A percentile compares a stretch with the other conserved stretches of the same genome.
Conservation (phyloP, 306 rosid genomes). For the Dryas octopetala region DNA sequence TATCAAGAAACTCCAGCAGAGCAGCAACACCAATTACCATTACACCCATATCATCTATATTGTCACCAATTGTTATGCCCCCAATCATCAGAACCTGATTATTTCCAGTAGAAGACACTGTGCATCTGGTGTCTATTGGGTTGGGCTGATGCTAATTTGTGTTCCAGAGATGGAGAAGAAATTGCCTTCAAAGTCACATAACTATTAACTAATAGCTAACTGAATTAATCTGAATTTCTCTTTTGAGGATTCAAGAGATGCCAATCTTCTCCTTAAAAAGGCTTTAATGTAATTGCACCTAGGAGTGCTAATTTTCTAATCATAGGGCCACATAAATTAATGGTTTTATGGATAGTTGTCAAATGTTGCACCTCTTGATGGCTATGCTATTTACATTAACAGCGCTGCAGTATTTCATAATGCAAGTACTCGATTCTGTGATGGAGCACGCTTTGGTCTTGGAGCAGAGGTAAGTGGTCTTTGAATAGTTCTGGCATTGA, state of each 20-base stretch:
- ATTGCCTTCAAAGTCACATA: neutral
- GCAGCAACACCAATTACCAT: too few relatives aligned
- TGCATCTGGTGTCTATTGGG: too few relatives aligned
- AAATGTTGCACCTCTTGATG: constrained; percentile 12
- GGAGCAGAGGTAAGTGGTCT: constrained; percentile 67
- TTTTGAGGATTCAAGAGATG: too few relatives aligned
- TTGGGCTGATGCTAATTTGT: too few relatives aligned
- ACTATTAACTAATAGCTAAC: neutral
- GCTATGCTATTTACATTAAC: constrained; percentile 18
- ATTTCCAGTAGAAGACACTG: too few relatives aligned
- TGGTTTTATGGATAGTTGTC: neutral
- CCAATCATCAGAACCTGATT: too few relatives aligned
- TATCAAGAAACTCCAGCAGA: too few relatives aligned
- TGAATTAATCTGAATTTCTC: neutral
- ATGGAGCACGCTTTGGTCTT: constrained; percentile 79
- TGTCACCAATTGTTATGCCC: too few relatives aligned
- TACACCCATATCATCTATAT: too few relatives aligned
- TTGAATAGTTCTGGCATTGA: neutral
- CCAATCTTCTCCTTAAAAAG: neutral
- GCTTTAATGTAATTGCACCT: neutral
- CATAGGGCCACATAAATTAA: neutral
- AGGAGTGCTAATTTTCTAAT: neutral
- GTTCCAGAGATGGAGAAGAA: neutral
- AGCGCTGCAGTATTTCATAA: constrained; percentile 89
- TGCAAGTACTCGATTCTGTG: constrained; percentile 73